Base-by-base conservation (phyloP, 208 protist species). In the Naegleria fowleri region DNA sequence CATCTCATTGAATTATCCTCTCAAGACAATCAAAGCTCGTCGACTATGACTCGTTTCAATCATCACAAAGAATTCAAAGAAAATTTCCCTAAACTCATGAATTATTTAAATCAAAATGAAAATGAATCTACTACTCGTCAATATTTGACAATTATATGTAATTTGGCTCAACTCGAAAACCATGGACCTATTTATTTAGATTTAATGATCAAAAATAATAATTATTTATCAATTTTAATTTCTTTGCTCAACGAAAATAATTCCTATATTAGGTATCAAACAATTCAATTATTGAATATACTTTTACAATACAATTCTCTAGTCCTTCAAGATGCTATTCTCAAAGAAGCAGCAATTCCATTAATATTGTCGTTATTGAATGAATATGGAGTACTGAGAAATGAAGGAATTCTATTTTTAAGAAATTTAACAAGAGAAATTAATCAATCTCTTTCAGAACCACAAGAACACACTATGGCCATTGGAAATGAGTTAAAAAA, bases 241-340 rank as follows among this genome's bases (percentile, higher is more conserved):
- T n/a, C 9, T 29, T 13, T 55, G 16, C 36, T 43, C 16, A 25
- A 39, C n/a, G 83, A 86, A 15, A n/a, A 48, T n/a, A 38, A 87
- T 52, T n/a, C 9, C n/a, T 55, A 87, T 87, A 36, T 87, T 6
- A 87, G 39, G 36, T 87, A 55, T 87, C 84, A 87, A 36, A 33
- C 84, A 40, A 52, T 52, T 55, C 86, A 89, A 89, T 29, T 89
- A 22, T 41, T 89, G 6, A 89, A 4, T 41, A 13, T 19, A 39
- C n/a, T 89, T 33, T 40, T 89, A 33, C n/a, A 67, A 41, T 29
- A 22, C 1, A 40, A 89, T 67, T 0, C 48, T 38, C 7, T 38
- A 38, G 33, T n/a, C 11, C n/a, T 89, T 39, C 86, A 89, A 40
- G 5, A 67, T 38, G 5, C 5, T 40, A 89, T 89, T 41, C 39